phyloP scores from a whole-genome alignment of 805 yeast genomes.

The Wickerhamomyces chaumierensis region DNA sequence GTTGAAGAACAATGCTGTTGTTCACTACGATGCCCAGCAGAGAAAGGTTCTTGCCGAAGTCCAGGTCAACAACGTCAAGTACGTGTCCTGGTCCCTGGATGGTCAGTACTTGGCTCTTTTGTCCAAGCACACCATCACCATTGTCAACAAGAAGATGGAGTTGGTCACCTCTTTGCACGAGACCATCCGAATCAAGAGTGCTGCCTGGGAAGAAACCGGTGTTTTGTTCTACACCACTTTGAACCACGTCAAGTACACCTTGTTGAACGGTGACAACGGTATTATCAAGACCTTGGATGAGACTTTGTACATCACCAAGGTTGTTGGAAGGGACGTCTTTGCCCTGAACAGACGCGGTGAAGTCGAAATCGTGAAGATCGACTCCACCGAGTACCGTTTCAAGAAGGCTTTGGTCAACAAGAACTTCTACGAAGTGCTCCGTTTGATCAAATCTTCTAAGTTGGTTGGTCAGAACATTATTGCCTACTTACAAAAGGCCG shows the following conservation, averaged over 20 bases:
- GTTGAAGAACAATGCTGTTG: slow-evolving; percentile 60
- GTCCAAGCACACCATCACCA: slow-evolving; percentile 85
- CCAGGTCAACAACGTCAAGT: slow-evolving; percentile 69
- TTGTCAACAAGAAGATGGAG: slow-evolving; percentile 72
- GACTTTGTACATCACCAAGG: slow-evolving; percentile 73
- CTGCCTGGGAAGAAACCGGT: slow-evolving; percentile 93
- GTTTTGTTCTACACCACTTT: slow-evolving; percentile 88
- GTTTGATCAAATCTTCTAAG: slow-evolving; percentile 79
- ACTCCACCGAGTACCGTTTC: slow-evolving; percentile 95
- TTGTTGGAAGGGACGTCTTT: slow-evolving; percentile 58
- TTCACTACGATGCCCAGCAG: slow-evolving; percentile 88
- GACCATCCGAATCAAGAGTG: slow-evolving; percentile 92
- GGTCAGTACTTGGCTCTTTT: slow-evolving; percentile 80
- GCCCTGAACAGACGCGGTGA: slow-evolving; percentile 80
- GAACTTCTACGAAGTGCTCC: slow-evolving; percentile 83
- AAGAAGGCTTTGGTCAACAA: slow-evolving; percentile 84
- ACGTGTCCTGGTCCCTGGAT: slow-evolving; percentile 80
- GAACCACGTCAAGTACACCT: slow-evolving; percentile 88
- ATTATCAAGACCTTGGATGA: slow-evolving; percentile 86
- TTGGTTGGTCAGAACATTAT: slow-evolving; percentile 96
- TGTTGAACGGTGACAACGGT: slow-evolving; percentile 91
- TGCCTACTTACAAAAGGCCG: slow-evolving; percentile 87
- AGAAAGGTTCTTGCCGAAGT: slow-evolving; percentile 63
- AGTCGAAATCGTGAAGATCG: slow-evolving; percentile 68
- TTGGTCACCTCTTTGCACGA: slow-evolving; percentile 81